Conservation (phyloP, 805 yeast species). For the Hemisphaericaspora nanyangensis region DNA sequence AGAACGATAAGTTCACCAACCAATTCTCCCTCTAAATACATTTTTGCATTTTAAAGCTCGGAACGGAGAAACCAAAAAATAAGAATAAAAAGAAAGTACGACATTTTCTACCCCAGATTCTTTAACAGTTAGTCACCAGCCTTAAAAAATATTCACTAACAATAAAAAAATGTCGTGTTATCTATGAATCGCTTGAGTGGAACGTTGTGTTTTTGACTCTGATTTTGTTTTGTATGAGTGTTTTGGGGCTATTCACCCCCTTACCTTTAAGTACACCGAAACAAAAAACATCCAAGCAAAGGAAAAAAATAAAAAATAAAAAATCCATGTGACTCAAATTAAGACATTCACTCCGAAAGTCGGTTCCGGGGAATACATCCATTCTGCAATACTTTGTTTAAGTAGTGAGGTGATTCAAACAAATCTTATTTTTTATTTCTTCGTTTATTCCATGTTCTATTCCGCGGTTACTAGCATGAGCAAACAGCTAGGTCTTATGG, state of each 20-base stretch:
- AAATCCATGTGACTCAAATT: background rate
- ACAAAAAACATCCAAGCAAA: no score
- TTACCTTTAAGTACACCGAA: no score
- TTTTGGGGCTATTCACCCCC: no score
- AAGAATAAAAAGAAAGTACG: no score
- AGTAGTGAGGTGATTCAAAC: background rate
- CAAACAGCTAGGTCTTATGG: no score
- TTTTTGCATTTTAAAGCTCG: no score
- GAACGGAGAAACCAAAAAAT: background rate
- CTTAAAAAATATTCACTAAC: background rate
- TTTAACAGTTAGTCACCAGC: no score
- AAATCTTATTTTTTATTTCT: background rate
- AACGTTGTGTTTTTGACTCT: background rate
- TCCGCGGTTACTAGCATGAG: background rate
- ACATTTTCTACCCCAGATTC: no score
- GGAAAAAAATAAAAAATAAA: background rate
- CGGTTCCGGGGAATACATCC: conserved; percentile 5
- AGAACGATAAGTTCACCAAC: no score
- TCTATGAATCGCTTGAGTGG: background rate
- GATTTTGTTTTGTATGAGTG: no score
- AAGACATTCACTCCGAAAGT: background rate
- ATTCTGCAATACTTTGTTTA: conserved; percentile 2
- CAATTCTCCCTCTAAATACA: no score
- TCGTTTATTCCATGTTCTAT: background rate
- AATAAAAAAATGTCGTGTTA: background rate